A percentile compares a stretch with the other conserved stretches of the same genome.
Evolutionary conservation across 2,329 filamentous ascomycete species (phyloP).

Genomic region (Lojkania enalia): DNA sequence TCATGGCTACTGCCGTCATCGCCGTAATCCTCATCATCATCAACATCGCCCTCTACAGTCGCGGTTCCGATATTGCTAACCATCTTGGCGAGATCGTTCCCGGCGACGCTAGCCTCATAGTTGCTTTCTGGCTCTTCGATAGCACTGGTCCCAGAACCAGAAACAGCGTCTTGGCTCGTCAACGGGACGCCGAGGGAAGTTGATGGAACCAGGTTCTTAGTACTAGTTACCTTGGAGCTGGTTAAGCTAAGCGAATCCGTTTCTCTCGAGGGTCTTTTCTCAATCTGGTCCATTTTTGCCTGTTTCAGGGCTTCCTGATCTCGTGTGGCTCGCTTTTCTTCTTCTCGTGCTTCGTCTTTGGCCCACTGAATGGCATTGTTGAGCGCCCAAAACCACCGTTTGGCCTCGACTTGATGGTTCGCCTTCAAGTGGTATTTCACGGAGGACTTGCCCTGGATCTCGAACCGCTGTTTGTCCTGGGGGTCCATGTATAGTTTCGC

Average conservation of each 20-base stretch:
- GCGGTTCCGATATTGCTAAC: slow-evolving; percentile 54
- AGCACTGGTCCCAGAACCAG: slow-evolving; percentile 50
- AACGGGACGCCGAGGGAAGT: slow-evolving; percentile 55
- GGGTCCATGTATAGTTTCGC: slow-evolving; percentile 93
- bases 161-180: slow-evolving; percentile 44
- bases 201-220: slow-evolving; percentile 36
- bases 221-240: slow-evolving; percentile 36
- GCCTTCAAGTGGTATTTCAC: slow-evolving; percentile 98
- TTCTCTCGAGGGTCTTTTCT: slow-evolving; percentile 50
- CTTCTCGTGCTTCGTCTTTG: slow-evolving; percentile 94
- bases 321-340: slow-evolving; percentile 74
- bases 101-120: slow-evolving; percentile 61
- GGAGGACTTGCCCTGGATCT: slow-evolving; percentile 96
- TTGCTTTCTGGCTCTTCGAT: slow-evolving; percentile 60
- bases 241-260: slow-evolving; percentile 46
- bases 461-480: slow-evolving; percentile 96
- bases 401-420: slow-evolving; percentile 97
- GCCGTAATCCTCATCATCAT: slow-evolving; percentile 72
- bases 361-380: slow-evolving; percentile 99
- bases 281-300: slow-evolving; percentile 75
- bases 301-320: slow-evolving; percentile 74
- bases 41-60: slow-evolving; percentile 61
- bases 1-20: slow-evolving; percentile 80
- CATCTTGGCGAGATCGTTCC: slow-evolving; percentile 56
- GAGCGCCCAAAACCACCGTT: slow-evolving; percentile 97